Base-by-base conservation (phyloP, 371 early-diverging fungal species). In the Batrachochytrium dendrobatidis region DNA sequence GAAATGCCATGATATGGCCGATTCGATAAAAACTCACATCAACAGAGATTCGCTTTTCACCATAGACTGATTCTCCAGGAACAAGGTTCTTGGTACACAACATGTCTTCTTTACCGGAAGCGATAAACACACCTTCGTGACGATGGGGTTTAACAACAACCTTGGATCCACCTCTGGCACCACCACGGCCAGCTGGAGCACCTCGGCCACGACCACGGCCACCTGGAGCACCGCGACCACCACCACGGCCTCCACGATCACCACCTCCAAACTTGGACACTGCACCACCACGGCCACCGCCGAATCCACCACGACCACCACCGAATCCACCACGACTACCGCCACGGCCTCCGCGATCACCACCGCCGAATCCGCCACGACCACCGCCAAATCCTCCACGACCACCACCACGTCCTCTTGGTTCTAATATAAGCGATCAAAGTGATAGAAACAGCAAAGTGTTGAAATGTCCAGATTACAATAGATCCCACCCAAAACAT, bases 11-110 rank as follows among this genome's bases (percentile, higher is more conserved):
- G 7, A 56, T 25, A 10, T 31, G 20, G 44, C n/a, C 6, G 49
- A 39, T 46, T 52, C 6, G 48, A 3, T 1, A 17, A 51, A 8
- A 48, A 67, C 67, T 73, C 52, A 73, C 72, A 66, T 94, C 95
- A 31, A 96, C 91, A 28, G 91, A 83, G 68, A 99, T 85, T 69
- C 99, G 86, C 87, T 99, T 99, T 80, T 99, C 99, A 58, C 95
- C 95, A 73, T 99, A 99, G 45, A 99, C 99, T 60, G 90, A 79
- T 74, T 96, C 93, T 50, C 99, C 99, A 59, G 98, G 96, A 25
- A 95, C 95, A 66, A 99, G 72, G 83, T 98, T 99, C 86, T 93
- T 94, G 69, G 99, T 99, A 51, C 96, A 89, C 49, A 99, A 83
- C 70, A 96, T 78, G 80, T 99, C 99, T 80, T 99, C 99, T 84